Conservation (phyloP, 805 yeast species). For the Candida odintsovae region DNA sequence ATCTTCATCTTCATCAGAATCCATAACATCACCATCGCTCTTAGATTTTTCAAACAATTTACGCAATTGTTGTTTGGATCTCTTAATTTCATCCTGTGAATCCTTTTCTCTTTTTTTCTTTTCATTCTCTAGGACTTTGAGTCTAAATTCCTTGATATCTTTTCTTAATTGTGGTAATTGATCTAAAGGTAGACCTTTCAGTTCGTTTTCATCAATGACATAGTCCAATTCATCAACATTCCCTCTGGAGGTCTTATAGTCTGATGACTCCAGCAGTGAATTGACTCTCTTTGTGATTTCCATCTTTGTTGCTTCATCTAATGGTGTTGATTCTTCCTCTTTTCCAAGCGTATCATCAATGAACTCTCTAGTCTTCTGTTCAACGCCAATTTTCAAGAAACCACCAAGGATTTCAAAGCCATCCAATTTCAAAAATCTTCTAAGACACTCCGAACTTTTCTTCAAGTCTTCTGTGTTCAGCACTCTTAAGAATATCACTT, state of each 20-base stretch:
- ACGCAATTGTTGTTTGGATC: conserved; percentile 42
- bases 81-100: conserved; percentile 39
- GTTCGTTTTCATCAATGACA: conserved; percentile 50
- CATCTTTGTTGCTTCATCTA: not conserved
- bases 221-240: conserved; percentile 26
- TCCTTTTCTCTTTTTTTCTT: conserved; percentile 44
- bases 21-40: conserved; percentile 18
- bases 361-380: conserved; percentile 8
- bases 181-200: conserved; percentile 50
- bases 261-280: conserved; percentile 4
- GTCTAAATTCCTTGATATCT: conserved; percentile 51
- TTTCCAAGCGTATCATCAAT: conserved; percentile 9
- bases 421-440: conserved; percentile 1
- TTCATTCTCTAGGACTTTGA: conserved; percentile 48
- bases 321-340: not conserved
- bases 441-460: not conserved
- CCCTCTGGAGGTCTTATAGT: not conserved
- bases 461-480: not conserved
- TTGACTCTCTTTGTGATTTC: not conserved
- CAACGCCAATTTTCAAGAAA: conserved; percentile 4
- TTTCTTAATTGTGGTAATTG: conserved; percentile 45
- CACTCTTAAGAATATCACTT: conserved; percentile 27
- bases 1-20: conserved; percentile 15
- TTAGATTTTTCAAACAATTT: conserved; percentile 37
- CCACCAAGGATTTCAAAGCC: not conserved